Evolutionary conservation across 139 green algal genomes (phyloP).

Genomic region (Axilococcus clingmanii): DNA sequence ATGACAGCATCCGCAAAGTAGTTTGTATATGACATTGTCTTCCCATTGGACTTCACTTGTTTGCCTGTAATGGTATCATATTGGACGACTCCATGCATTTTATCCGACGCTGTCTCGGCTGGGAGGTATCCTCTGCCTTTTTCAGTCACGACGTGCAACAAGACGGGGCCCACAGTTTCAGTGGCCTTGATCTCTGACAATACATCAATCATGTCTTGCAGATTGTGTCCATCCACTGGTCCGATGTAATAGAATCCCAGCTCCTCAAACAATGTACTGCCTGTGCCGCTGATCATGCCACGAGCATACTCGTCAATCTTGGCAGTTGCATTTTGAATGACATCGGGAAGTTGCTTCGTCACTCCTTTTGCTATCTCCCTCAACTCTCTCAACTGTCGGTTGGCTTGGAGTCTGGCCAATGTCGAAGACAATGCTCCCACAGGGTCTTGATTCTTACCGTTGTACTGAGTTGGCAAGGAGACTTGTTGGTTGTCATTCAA

Average conservation of each 20-base stretch:
- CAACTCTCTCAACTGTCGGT: constrained; percentile 86
- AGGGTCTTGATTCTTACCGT: constrained; percentile 89
- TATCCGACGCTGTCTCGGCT: constrained; percentile 86
- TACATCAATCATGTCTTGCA: constrained; percentile 81
- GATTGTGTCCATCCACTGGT: constrained; percentile 93
- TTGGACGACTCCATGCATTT: constrained; percentile 96
- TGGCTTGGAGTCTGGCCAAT: constrained; percentile 82
- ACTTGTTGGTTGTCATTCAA: constrained; percentile 99
- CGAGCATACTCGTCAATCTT: constrained; percentile 99
- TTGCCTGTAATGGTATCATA: constrained; percentile 90
- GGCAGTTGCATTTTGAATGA: constrained; percentile 81
- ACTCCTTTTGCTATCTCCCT: constrained; percentile 94
- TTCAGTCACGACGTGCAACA: constrained; percentile 96
- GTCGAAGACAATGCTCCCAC: constrained; percentile 88
- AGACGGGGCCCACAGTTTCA: constrained; percentile 86
- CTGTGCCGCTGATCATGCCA: constrained; percentile 92
- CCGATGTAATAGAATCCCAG: constrained; percentile 99
- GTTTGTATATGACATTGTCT: constrained; percentile 89
- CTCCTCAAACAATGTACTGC: constrained; percentile 97
- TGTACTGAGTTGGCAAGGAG: constrained; percentile 97
- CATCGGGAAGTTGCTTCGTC: constrained; percentile 91
- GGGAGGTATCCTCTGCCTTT: constrained; percentile 94
- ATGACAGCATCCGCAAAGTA: constrained; percentile 96
- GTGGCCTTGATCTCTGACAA: constrained; percentile 87
- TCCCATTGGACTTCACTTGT: constrained; percentile 62